Base-by-base conservation (phyloP, 805 yeast genomes). In the Isabelozyma pseudorhagii region DNA sequence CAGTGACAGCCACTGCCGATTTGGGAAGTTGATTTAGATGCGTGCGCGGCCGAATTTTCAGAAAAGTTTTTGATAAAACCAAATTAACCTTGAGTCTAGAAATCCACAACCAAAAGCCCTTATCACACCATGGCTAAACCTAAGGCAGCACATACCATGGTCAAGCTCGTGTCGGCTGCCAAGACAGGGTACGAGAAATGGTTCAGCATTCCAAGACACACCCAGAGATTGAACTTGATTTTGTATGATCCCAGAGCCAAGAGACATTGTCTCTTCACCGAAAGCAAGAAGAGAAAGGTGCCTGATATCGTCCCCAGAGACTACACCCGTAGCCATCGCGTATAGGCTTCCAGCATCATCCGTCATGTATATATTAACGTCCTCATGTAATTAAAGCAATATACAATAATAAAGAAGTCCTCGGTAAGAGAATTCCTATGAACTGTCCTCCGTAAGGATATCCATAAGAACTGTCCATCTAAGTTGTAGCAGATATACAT, bases 221-320 rank as follows among this genome's bases (percentile, higher is more conserved):
- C 96, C 3, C 88, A 89, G 45, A 75, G 82, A 50, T 84, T 93
- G 54, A 83, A 82, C 44, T 94, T 90, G 63, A 85, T 92, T 31
- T 81, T 94, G 59, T 90, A 90, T 62, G 97, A 90, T 63, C 96
- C 97, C 2, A 56, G 72, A 52, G 97, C 89, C 9, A 84, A 87
- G 69, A 84, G 97, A 68, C 97, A 91, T 73, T 97, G 94, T 46
- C 75, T 93, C 52, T 93, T 94, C 74, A 83, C 84, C 29, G 99
- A 93, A 67, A 81, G 87, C 47, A 89, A 88, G 67, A 90, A 89
- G 77, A 83, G 99, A 68, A 90, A 87, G 68, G 80, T 85, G 11
- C 83, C 83, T 7, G 83, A 78, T 49, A 54, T 60, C 29, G 58
- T 66, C 21, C 69, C 74, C 49, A 68, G 62, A 58, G 79, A 72